Evolutionary conservation across 108 stramenopile genomes (phyloP).

Genomic region (Nitzschia sp.): DNA sequence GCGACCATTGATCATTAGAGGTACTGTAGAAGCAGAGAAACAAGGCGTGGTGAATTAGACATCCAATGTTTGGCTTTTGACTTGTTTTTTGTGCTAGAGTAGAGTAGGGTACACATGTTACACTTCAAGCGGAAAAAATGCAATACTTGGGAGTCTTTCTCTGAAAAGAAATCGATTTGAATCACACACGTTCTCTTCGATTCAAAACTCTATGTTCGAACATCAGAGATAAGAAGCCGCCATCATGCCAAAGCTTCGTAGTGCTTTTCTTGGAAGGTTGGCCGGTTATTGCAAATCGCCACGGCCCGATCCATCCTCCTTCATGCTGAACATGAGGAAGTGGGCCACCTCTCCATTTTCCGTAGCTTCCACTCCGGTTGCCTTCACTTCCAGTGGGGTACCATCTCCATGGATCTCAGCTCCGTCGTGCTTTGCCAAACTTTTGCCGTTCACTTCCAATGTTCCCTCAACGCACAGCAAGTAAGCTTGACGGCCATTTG

Average conservation of each 20-base stretch:
- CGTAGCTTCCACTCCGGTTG: constrained; percentile 40
- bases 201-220: not conserved
- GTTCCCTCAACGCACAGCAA: constrained; percentile 74
- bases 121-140: too few species aligned
- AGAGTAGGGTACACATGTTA: too few species aligned
- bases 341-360: constrained; percentile 53
- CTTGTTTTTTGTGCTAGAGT: too few species aligned
- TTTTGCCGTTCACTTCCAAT: constrained; percentile 43
- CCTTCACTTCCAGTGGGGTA: constrained; percentile 25
- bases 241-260: too few species aligned
- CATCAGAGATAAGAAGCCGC: too few species aligned
- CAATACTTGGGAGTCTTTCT: too few species aligned
- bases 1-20: too few species aligned
- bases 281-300: not conserved
- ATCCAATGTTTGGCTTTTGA: too few species aligned
- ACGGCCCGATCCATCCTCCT: constrained; percentile 15
- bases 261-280: too few species aligned
- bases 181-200: not conserved
- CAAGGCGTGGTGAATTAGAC: too few species aligned
- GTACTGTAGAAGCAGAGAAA: too few species aligned
- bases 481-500: constrained; percentile 65
- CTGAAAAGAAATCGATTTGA: not conserved
- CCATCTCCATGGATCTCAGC: constrained; percentile 40
- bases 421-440: constrained; percentile 50
- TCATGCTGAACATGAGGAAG: constrained; percentile 54